Evolutionary conservation across 495 filamentous ascomycete species (phyloP).

Genomic region (Penicillium riverlandense): DNA sequence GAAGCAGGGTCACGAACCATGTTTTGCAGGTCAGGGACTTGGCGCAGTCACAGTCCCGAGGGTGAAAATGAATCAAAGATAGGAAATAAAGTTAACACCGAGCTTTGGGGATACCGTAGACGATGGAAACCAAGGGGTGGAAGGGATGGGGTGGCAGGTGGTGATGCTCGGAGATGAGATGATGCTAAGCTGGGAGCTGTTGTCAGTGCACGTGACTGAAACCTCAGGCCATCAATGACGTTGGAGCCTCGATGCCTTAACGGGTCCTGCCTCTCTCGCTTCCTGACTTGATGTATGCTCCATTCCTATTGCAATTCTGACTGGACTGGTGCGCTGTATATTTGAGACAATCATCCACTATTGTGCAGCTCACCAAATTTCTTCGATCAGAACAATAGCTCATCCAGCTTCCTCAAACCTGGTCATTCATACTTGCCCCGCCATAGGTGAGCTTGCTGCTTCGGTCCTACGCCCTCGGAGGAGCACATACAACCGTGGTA

Average conservation of each 20-base stretch:
- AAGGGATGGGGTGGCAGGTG: conserved; percentile 15
- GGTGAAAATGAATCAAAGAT: not conserved
- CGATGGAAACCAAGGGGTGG: conserved; percentile 4
- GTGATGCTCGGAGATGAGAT: conserved; percentile 9
- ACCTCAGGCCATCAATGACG: conserved; percentile 18
- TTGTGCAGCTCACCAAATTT: too few species aligned
- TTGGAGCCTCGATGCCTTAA: conserved; percentile 14
- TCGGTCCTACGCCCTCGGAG: not conserved
- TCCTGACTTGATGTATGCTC: not conserved
- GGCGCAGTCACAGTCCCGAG: conserved; percentile 7
- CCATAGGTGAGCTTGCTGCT: conserved; percentile 9
- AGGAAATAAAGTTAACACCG: not conserved
- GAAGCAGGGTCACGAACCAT: conserved; percentile 27
- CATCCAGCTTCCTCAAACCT: not conserved
- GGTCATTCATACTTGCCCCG: conserved; percentile 13
- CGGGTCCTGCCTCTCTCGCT: not conserved
- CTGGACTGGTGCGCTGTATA: too few species aligned
- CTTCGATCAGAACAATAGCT: too few species aligned
- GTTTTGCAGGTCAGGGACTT: conserved; percentile 17
- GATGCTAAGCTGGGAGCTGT: conserved; percentile 20
- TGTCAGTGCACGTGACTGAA: conserved; percentile 16
- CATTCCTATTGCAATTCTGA: too few species aligned
- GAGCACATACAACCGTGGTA: too few species aligned
- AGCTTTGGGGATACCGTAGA: not conserved
- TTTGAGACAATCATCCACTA: too few species aligned